Percentiles rank a stretch among this genome's conserved stretches.
These are phyloP conservation scores for Spathaspora boniae DNA, from an alignment of 805 yeast species.

Conservation along the genomic window DNA sequence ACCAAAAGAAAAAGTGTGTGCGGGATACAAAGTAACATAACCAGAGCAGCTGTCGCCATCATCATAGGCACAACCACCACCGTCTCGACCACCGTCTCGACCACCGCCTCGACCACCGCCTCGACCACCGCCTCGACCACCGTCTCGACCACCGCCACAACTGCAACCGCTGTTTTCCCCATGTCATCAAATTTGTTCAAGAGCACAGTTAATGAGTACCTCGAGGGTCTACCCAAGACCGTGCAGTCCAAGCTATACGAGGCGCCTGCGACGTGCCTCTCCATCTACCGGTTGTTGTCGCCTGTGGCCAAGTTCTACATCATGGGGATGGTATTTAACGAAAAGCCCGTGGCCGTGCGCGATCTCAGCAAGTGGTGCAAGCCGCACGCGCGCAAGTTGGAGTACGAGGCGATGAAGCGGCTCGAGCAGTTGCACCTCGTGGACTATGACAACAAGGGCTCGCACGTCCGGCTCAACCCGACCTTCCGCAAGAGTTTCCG, in stretches of 20 bases:
- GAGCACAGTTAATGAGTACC: slow-evolving; percentile 78
- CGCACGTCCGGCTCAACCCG: slow-evolving; percentile 57
- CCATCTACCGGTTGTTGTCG: slow-evolving; percentile 87
- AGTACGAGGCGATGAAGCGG: slow-evolving; percentile 75
- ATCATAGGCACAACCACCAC: too few relatives aligned
- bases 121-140: too few relatives aligned
- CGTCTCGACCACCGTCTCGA: too few relatives aligned
- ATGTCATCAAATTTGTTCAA: slow-evolving; percentile 43
- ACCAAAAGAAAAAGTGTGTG: too few relatives aligned
- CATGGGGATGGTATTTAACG: slow-evolving; percentile 82
- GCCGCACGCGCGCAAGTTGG: slow-evolving; percentile 51
- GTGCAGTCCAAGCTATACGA: slow-evolving; percentile 81
- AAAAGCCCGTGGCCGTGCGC: slow-evolving; percentile 61
- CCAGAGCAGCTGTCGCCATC: too few relatives aligned
- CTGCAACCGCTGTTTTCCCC: too few relatives aligned
- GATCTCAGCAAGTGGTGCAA: slow-evolving; percentile 78
- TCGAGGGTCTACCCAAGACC: slow-evolving; percentile 84
- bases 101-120: too few relatives aligned
- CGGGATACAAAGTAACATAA: too few relatives aligned
- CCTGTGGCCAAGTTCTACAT: slow-evolving; percentile 85
- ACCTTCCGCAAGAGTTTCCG: slow-evolving; percentile 73
- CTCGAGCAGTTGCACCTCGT: slow-evolving; percentile 74
- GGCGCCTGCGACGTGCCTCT: slow-evolving; percentile 87
- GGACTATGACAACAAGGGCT: slow-evolving; percentile 51
- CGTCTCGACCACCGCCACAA: too few relatives aligned